Conservation (phyloP, 2,329 filamentous ascomycete species). For the Cercospora brassicicola region DNA sequence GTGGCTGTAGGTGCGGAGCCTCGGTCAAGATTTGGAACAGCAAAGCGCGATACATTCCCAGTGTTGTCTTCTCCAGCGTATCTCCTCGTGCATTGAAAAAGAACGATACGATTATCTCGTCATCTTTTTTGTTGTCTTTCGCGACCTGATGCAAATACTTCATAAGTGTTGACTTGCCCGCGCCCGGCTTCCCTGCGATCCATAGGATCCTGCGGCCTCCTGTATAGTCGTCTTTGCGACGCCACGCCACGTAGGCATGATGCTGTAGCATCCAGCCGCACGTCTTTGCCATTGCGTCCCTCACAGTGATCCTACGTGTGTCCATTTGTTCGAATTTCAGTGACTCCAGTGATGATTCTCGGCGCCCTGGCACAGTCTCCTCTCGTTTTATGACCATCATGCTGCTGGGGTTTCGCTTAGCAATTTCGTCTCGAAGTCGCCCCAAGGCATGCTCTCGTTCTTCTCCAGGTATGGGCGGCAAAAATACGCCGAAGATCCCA, state of each 20-base stretch:
- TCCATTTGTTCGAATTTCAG: too few relatives aligned
- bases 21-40: slow-evolving; percentile 49
- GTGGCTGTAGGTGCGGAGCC: slow-evolving; percentile 38
- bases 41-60: slow-evolving; percentile 55
- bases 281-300: slow-evolving; percentile 31
- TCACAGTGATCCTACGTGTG: too few relatives aligned
- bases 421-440: background rate
- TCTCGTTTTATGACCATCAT: too few relatives aligned
- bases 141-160: slow-evolving; percentile 29
- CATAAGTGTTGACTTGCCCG: slow-evolving; percentile 45
- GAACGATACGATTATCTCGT: slow-evolving; percentile 43
- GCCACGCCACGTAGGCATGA: slow-evolving; percentile 43
- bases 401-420: background rate
- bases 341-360: too few relatives aligned
- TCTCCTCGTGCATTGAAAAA: slow-evolving; percentile 54
- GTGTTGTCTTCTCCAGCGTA: slow-evolving; percentile 47
- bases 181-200: slow-evolving; percentile 45
- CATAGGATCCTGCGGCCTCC: slow-evolving; percentile 41
- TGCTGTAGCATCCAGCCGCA: slow-evolving; percentile 47
- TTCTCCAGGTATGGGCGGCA: slow-evolving; percentile 48
- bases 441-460: slow-evolving; percentile 11
- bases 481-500: slow-evolving; percentile 47
- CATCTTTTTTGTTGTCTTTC: slow-evolving; percentile 19
- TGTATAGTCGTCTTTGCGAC: slow-evolving; percentile 27
- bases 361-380: too few relatives aligned